Evolutionary conservation across 148 eudicot species (phyloP).

Genomic region (Nepenthes gracilis): DNA sequence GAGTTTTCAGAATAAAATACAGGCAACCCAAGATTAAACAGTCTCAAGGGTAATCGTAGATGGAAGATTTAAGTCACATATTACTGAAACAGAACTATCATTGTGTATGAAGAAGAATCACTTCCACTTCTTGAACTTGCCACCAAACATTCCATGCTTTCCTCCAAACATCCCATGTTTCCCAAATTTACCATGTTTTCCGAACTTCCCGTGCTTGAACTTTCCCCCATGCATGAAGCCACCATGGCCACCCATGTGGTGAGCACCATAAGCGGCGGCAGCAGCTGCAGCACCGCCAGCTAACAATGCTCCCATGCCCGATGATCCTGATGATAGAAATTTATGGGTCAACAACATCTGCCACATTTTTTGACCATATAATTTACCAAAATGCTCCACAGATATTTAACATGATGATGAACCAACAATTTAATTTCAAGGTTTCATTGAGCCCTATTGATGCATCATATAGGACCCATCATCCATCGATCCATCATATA

Average conservation of each 20-base stretch:
- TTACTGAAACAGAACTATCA: background rate
- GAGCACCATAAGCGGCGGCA: constrained; percentile 32
- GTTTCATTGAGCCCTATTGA: too few species aligned
- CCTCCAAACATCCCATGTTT: constrained; percentile 15
- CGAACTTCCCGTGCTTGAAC: constrained; percentile 8
- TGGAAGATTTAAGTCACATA: background rate
- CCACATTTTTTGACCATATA: background rate
- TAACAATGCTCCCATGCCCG: constrained; percentile 6
- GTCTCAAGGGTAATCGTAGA: too few species aligned
- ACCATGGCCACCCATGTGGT: constrained; percentile 9
- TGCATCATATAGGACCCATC: too few species aligned
- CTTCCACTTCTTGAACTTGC: constrained; percentile 7
- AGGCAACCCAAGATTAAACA: too few species aligned
- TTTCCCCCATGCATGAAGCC: constrained; percentile 3
- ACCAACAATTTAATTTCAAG: too few species aligned
- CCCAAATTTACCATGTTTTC: constrained; percentile 11
- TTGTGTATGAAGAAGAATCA: background rate
- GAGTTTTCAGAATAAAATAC: too few species aligned
- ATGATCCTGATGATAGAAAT: background rate
- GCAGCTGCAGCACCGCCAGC: constrained; percentile 40
- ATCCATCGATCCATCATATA: too few species aligned
- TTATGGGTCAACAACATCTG: background rate
- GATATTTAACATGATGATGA: too few species aligned
- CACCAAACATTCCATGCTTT: constrained; percentile 4
- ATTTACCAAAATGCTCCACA: background rate